phyloP scores from a whole-genome alignment of 2,329 filamentous ascomycete genomes.

The Exophiala aquamarina region DNA sequence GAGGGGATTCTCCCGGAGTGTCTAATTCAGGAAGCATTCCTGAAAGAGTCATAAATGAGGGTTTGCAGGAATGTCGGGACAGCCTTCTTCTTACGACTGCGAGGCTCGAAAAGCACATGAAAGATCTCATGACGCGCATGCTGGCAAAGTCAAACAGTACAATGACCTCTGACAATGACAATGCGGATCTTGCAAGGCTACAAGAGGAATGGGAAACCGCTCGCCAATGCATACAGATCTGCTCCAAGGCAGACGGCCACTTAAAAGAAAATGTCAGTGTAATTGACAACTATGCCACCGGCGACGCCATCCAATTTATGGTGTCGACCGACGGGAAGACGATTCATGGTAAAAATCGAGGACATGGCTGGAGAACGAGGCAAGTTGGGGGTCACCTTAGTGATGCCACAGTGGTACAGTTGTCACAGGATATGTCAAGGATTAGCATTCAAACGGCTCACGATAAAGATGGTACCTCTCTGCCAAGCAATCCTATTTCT shows the following conservation, averaged over 20 bases:
- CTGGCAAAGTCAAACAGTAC: conserved; percentile 35
- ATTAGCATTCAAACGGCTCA: conserved; percentile 22
- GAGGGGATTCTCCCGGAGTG: conserved; percentile 13
- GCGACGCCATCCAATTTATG: conserved; percentile 39
- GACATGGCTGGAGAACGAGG: conserved; percentile 34
- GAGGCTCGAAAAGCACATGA: conserved; percentile 36
- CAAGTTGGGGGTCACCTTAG: conserved; percentile 37
- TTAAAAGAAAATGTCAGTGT: conserved; percentile 33
- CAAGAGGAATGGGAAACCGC: conserved; percentile 39
- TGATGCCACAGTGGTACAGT: conserved; percentile 32
- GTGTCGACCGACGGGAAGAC: conserved; percentile 37
- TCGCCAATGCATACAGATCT: conserved; percentile 36
- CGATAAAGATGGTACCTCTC: conserved; percentile 14
- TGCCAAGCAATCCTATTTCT: conserved; percentile 14
- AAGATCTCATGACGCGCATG: conserved; percentile 33
- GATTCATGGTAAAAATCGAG: conserved; percentile 36
- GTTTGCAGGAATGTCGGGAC: conserved; percentile 38
- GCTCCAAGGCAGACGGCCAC: conserved; percentile 32
- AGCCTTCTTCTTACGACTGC: conserved; percentile 30
- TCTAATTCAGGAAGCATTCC: conserved; percentile 22
- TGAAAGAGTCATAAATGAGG: conserved; percentile 33
- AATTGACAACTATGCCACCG: conserved; percentile 38
- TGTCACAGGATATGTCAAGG: conserved; percentile 34
- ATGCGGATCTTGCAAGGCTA: conserved; percentile 34
- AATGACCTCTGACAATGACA: conserved; percentile 32